Evolutionary conservation across 345 rosid genomes (phyloP).

Genomic region (Ceriops tagal): DNA sequence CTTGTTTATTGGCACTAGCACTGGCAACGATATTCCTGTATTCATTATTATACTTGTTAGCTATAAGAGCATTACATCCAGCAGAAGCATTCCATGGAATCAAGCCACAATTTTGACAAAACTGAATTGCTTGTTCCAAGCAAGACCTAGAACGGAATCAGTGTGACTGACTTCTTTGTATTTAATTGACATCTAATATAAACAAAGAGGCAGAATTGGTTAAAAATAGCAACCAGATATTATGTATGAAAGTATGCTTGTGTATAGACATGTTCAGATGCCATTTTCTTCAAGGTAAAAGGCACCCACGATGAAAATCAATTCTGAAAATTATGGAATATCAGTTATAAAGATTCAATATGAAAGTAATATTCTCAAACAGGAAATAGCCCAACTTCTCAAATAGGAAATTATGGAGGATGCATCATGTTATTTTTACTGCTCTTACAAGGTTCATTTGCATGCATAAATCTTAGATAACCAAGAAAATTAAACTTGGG

Average conservation of each 20-base stretch:
- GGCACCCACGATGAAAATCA: background rate
- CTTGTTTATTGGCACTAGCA: constrained; percentile 76
- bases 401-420: too few species aligned
- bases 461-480: too few species aligned
- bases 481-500: background rate
- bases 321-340: background rate
- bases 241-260: background rate
- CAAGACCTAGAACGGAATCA: constrained; percentile 87
- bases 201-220: constrained; percentile 3
- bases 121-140: constrained; percentile 96
- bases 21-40: constrained; percentile 88
- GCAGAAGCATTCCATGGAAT: constrained; percentile 7
- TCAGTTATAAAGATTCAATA: too few species aligned
- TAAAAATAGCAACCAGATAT: background rate
- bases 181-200: constrained; percentile 38
- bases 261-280: too few species aligned
- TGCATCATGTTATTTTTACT: too few species aligned
- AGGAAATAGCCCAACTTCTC: too few species aligned
- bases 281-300: background rate
- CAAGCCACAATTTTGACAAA: constrained; percentile 25
- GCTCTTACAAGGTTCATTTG: too few species aligned
- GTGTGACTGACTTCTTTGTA: constrained; percentile 90
- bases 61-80: background rate
- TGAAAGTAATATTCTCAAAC: too few species aligned
- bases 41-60: constrained; percentile 2